A percentile compares a stretch with the other conserved stretches of the same genome.
phyloP scores from a whole-genome alignment of 768 basidiomycete genomes.

The Gloeopeniophorella convolvens region DNA sequence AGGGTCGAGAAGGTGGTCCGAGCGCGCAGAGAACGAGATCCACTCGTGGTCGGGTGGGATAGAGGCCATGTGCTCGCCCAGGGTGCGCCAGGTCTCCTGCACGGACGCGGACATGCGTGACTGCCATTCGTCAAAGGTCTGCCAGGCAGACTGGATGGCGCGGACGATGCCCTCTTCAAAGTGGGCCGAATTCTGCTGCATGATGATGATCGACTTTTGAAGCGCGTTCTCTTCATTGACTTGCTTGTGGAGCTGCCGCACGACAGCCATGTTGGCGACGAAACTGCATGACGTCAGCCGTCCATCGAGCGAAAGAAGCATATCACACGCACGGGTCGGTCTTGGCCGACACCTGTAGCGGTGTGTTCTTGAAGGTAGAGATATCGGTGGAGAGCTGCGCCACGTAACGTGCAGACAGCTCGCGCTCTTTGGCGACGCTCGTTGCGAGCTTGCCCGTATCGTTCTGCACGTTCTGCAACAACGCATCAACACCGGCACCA shows the following conservation, averaged over 20 bases:
- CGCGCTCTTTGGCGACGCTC: slow-evolving; percentile 88
- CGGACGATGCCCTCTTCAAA: slow-evolving; percentile 97
- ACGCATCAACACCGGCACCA: neutral
- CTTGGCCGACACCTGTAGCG: slow-evolving; percentile 73
- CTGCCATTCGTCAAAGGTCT: slow-evolving; percentile 93
- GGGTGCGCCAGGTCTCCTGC: slow-evolving; percentile 65
- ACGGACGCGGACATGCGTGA: slow-evolving; percentile 69
- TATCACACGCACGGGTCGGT: slow-evolving; percentile 68
- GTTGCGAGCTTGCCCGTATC: slow-evolving; percentile 91
- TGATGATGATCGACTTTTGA: slow-evolving; percentile 96
- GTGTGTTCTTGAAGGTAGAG: slow-evolving; percentile 92
- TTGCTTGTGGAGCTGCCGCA: slow-evolving; percentile 80
- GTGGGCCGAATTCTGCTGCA: slow-evolving; percentile 94
- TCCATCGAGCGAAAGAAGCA: slow-evolving; percentile 20
- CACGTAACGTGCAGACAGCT: slow-evolving; percentile 77
- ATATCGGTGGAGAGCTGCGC: slow-evolving; percentile 83
- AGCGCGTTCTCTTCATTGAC: slow-evolving; percentile 97
- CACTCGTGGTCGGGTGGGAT: slow-evolving; percentile 88
- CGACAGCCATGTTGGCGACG: slow-evolving; percentile 64
- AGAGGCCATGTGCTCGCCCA: slow-evolving; percentile 69
- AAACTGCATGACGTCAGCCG: slow-evolving; percentile 34
- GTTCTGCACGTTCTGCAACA: slow-evolving; percentile 80
- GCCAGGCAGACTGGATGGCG: slow-evolving; percentile 94
- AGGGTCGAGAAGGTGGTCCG: slow-evolving; percentile 93
- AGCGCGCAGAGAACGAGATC: slow-evolving; percentile 90